These are phyloP conservation scores for Sporothrix luriei DNA, from an alignment of 2,329 filamentous ascomycete species.

Conservation along the genomic window DNA sequence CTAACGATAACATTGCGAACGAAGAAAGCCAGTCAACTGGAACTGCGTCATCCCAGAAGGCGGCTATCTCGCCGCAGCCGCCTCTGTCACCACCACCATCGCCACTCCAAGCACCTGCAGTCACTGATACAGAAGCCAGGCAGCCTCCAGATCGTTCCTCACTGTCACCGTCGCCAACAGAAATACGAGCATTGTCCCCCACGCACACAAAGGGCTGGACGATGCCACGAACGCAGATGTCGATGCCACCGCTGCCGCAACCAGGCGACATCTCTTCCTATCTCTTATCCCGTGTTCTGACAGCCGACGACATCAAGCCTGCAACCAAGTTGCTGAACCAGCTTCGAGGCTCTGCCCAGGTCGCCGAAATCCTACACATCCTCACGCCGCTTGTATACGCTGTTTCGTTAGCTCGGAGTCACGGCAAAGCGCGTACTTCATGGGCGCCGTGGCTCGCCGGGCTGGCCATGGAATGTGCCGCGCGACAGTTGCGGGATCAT, in stretches of 20 bases:
- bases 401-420: slow-evolving; percentile 66
- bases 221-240: slow-evolving; percentile 93
- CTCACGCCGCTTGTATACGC: slow-evolving; percentile 86
- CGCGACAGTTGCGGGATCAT: slow-evolving; percentile 76
- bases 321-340: slow-evolving; percentile 83
- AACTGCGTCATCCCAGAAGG: not conserved
- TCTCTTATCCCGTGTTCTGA: slow-evolving; percentile 85
- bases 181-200: slow-evolving; percentile 33
- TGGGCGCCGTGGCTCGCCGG: slow-evolving; percentile 94
- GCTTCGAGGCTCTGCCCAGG: slow-evolving; percentile 70
- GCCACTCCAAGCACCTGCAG: slow-evolving; percentile 27
- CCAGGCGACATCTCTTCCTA: slow-evolving; percentile 82
- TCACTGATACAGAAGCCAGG: not conserved
- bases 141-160: slow-evolving; percentile 15
- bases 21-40: slow-evolving; percentile 13
- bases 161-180: slow-evolving; percentile 36
- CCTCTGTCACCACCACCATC: slow-evolving; percentile 35
- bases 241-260: slow-evolving; percentile 79
- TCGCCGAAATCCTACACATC: slow-evolving; percentile 91
- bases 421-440: slow-evolving; percentile 49
- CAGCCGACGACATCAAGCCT: slow-evolving; percentile 94
- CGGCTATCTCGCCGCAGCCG: slow-evolving; percentile 29
- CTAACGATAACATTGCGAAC: not conserved
- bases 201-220: slow-evolving; percentile 67
- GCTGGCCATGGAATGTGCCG: slow-evolving; percentile 80